A percentile compares a stretch with the other conserved stretches of the same genome.
Conservation (phyloP, 495 filamentous ascomycete genomes). For the Cryomyces antarcticus region DNA sequence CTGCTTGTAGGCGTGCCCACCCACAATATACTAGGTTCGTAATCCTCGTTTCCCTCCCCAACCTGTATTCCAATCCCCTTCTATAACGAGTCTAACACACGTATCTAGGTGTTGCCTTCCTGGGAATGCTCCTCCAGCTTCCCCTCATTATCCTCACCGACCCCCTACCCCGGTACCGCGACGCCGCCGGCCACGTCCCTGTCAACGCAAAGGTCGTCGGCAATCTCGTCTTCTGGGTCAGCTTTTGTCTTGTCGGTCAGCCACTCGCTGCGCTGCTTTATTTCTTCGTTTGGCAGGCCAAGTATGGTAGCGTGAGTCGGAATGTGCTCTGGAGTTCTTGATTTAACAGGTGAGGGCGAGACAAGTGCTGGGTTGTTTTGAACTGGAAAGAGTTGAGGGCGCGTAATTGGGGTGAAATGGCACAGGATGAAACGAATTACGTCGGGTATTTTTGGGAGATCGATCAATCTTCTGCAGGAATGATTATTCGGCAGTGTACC, state of each 20-base stretch:
- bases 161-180: conserved; percentile 57
- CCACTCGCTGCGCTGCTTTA: conserved; percentile 77
- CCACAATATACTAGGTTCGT: conserved; percentile 73
- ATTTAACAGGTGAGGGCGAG: too few species aligned
- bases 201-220: conserved; percentile 65
- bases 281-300: conserved; percentile 97
- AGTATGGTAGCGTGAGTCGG: conserved; percentile 69
- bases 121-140: conserved; percentile 83
- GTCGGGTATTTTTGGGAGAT: too few species aligned
- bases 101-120: conserved; percentile 68
- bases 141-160: conserved; percentile 68
- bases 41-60: background rate
- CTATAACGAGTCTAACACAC: conserved; percentile 7
- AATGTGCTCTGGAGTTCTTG: too few species aligned
- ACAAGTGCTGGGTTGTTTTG: too few species aligned
- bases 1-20: conserved; percentile 86
- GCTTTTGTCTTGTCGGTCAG: conserved; percentile 85
- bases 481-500: too few species aligned
- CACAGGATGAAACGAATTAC: too few species aligned
- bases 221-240: conserved; percentile 89
- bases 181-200: conserved; percentile 45
- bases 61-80: background rate
- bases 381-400: too few species aligned
- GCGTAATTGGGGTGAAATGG: too few species aligned
- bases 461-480: too few species aligned